phyloP scores from a whole-genome alignment of 106 monocot genomes.

The Acorus calamus region DNA sequence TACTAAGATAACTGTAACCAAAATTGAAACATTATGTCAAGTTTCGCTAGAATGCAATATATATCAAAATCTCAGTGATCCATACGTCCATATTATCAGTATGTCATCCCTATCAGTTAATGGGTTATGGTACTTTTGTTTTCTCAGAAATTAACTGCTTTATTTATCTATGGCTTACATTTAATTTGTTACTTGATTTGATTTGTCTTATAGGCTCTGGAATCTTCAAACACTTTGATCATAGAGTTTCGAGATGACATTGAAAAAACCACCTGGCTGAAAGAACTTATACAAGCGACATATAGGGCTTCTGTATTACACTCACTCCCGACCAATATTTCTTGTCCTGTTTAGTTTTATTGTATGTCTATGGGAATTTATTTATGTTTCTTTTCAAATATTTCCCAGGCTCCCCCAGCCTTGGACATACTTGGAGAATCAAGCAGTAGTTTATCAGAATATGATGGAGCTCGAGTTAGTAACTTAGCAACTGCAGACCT shows the following conservation, averaged over 20 bases:
- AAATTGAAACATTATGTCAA: too few species aligned
- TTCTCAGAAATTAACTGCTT: not conserved
- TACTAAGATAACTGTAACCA: too few species aligned
- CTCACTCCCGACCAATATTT: not conserved
- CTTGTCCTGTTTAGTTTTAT: not conserved
- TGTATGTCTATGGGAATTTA: conserved; percentile 1
- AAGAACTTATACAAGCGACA: conserved; percentile 69
- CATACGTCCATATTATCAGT: too few species aligned
- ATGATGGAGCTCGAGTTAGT: conserved; percentile 15
- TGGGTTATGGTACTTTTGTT: too few species aligned
- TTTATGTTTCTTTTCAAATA: not conserved
- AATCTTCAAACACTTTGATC: conserved; percentile 79
- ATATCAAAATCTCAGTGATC: too few species aligned
- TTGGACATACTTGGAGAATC: conserved; percentile 63
- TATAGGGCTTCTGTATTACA: conserved; percentile 75
- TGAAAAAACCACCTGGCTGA: conserved; percentile 71
- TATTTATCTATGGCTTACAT: not conserved
- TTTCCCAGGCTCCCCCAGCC: conserved; percentile 47
- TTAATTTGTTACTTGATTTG: too few species aligned
- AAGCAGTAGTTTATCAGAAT: conserved; percentile 12
- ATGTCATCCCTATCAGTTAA: too few species aligned
- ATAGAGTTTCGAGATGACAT: conserved; percentile 65
- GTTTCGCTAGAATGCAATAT: too few species aligned
- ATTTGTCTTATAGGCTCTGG: conserved; percentile 57
- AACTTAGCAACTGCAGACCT: conserved; percentile 47